A percentile compares a stretch with the other conserved stretches of the same genome.
These are phyloP conservation scores for Leishmania major DNA, from an alignment of 208 protist genomes.

Conservation along the genomic window DNA sequence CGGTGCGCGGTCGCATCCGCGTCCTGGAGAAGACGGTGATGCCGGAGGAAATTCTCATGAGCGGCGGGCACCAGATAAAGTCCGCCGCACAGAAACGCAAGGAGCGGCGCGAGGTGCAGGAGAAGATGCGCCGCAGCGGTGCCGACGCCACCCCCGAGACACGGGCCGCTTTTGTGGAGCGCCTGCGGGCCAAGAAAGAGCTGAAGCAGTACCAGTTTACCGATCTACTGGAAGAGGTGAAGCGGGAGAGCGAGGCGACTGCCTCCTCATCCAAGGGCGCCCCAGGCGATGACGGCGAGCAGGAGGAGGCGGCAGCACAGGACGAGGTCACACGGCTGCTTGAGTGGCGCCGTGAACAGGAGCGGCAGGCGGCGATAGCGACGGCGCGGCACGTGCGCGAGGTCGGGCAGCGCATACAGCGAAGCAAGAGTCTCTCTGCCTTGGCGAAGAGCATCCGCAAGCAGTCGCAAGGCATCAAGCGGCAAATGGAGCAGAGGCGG, in stretches of 20 bases:
- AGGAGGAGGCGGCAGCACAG: constrained; percentile 15
- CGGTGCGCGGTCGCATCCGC: constrained; percentile 65
- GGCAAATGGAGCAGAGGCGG: constrained; percentile 60
- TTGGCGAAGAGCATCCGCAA: constrained; percentile 79
- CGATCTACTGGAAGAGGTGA: constrained; percentile 42
- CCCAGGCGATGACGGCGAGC: not conserved
- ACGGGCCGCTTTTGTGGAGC: constrained; percentile 46
- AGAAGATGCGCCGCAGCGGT: constrained; percentile 49
- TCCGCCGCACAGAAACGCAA: constrained; percentile 72
- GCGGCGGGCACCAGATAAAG: constrained; percentile 59
- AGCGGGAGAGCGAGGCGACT: not conserved
- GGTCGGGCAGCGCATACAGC: constrained; percentile 82
- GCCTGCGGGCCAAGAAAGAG: constrained; percentile 54
- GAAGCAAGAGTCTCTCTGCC: constrained; percentile 73
- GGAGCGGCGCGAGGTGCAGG: constrained; percentile 74
- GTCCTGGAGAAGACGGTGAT: constrained; percentile 83
- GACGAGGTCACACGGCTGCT: constrained; percentile 67
- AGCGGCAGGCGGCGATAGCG: constrained; percentile 34
- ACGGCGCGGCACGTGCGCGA: constrained; percentile 70
- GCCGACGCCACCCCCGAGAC: constrained; percentile 28
- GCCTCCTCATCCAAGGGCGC: constrained; percentile 21
- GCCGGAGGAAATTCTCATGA: constrained; percentile 82
- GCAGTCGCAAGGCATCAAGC: constrained; percentile 75
- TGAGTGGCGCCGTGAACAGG: constrained; percentile 43
- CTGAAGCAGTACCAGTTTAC: constrained; percentile 71